Conservation (phyloP, 1,284 basidiomycete genomes). For the Moesziomyces sp. region DNA sequence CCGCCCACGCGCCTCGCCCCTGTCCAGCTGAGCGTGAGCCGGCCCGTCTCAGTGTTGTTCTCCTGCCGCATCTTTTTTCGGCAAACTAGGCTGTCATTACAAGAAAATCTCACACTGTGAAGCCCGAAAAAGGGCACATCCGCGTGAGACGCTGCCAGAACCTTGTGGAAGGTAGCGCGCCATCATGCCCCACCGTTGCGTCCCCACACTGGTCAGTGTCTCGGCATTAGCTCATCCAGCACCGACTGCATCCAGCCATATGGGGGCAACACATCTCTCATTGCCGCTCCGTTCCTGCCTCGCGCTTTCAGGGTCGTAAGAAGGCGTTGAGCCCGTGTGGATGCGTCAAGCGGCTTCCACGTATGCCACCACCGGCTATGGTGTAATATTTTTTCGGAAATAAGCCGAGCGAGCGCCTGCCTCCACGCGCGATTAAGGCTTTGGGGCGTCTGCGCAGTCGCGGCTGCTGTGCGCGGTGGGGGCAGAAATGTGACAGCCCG, state of each 20-base stretch:
- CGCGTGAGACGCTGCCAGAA: slow-evolving; percentile 20
- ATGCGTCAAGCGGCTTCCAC: too few species aligned
- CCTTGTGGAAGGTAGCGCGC: slow-evolving; percentile 21
- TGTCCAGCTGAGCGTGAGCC: too few species aligned
- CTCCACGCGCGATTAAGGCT: too few species aligned
- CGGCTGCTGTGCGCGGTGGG: too few species aligned
- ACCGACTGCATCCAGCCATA: background rate
- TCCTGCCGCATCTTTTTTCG: background rate
- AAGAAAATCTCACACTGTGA: slow-evolving; percentile 9
- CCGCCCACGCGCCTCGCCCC: background rate
- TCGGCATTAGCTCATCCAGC: slow-evolving; percentile 9
- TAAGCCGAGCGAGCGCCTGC: too few species aligned
- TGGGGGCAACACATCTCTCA: background rate
- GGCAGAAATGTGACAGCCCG: too few species aligned
- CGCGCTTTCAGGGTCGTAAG: too few species aligned
- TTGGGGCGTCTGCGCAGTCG: too few species aligned
- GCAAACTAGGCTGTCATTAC: background rate
- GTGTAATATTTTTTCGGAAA: too few species aligned
- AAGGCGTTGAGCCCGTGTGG: background rate
- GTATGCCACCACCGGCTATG: too few species aligned
- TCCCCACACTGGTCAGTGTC: background rate
- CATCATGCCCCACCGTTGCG: background rate
- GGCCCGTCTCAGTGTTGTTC: background rate
- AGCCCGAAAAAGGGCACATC: background rate
- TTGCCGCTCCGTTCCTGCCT: too few species aligned